Base-by-base conservation (phyloP, 768 basidiomycete genomes). In the Boletellus ananas region DNA sequence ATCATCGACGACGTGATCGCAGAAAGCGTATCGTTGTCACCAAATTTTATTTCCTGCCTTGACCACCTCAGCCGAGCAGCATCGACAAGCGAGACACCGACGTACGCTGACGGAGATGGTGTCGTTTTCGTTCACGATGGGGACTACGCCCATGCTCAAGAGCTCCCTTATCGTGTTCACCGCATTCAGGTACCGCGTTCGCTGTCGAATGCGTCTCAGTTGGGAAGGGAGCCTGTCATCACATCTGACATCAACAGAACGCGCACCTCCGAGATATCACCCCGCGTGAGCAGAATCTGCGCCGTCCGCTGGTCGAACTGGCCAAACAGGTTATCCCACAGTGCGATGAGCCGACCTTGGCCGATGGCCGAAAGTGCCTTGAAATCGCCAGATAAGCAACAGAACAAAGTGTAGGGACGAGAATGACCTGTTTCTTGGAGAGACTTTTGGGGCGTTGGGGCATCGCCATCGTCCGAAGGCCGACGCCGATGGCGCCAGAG, bases 81-180 rank as follows among this genome's bases (percentile, higher is more conserved):
- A 39, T 11, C 14, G 17, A 31, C 10, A 5, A 3, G 13, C 31
- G 13, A 3, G 44, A 18, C 17, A 29, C 21, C 25, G 7, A 81
- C 90, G 66, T 65, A 95, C 93, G 72, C 92, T 93, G 51, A 99
- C 96, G 20, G 94, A 95, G 33, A 99, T 84, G 0, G 96, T 98
- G 66, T 99, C 96, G 60, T 99, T 99, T 69, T 99, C 96, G 68
- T 99, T 99, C 47, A 99, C 94, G 55, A 99, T 97, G 3, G 96
- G 96, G 1, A 99, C 84, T 0, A 98, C 91, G 14, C 94, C 95
- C 86, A 97, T 89, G 3, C 81, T 81, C 23, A 99, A 71, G 11
- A 99, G 75, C 60, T 97, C 93, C 33, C 86, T 85, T 67, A 99
- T 80, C 0, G 96, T 98, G 60, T 96, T 97, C 49, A 93, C 90